Base-by-base conservation (phyloP, 225 moss, liverwort and hornwort species). In the Sphagnum contortum region DNA sequence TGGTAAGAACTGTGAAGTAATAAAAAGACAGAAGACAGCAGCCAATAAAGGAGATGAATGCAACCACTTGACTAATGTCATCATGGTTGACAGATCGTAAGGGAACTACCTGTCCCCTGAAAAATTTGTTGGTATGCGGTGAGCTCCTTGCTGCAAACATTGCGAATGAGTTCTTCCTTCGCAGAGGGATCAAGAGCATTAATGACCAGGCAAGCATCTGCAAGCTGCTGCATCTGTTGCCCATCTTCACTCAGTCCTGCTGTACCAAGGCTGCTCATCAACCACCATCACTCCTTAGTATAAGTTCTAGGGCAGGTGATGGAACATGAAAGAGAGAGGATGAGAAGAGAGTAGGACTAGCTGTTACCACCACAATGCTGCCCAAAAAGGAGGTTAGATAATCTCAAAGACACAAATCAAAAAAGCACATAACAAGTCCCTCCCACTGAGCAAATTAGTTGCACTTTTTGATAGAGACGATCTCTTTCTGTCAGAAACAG, bases 51-150 rank as follows among this genome's bases (percentile, higher is more conserved):
- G 29, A 29, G 29, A 29, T 29, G 29, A 29, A 29, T 29, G 29
- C 29, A 29, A 29, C 29, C 29, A 29, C 29, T 29, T 29, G 29
- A 29, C 29, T 29, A 29, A 29, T 29, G 29, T 29, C 29, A 29
- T 29, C 29, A 29, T 29, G 29, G 29, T 29, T 29, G 29, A 29
- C 29, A 29, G 29, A 29, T 29, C 29, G 29, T 29, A 29, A 57
- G 60, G 46, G 73, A 72, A 44, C 5, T 63, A 91, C 98, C 98
- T 86, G 98, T 87, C 68, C 98, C 93, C 79, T 99, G 98, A 72
- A 99, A 99, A 63, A 99, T 99, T 73, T 93, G 93, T 71, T 99
- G 98, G 73, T 99, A 93, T 45, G 98, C 91, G 45, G 98, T 99
- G 68, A 99, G 77, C 66, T 99, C 98, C 81, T 93, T 93, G 67